Percentiles rank a stretch among this genome's conserved stretches.
Conservation (phyloP, 352 stramenopile genomes). For the Phytophthora cryptogea region DNA sequence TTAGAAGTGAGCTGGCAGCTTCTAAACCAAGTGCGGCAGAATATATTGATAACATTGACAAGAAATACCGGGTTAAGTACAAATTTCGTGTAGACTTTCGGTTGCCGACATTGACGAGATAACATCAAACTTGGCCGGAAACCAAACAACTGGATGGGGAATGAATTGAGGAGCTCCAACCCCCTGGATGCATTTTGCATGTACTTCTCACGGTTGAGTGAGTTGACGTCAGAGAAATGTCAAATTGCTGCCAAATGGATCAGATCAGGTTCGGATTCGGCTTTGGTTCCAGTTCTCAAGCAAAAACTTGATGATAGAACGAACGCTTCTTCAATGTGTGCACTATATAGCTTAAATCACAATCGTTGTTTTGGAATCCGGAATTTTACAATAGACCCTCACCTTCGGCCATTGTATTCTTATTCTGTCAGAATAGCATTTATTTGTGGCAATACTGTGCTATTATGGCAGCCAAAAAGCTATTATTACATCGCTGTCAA, state of each 20-base stretch:
- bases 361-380: too few species aligned
- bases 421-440: too few species aligned
- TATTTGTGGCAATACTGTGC: too few species aligned
- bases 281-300: background rate
- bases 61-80: conserved; percentile 7
- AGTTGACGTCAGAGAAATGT: background rate
- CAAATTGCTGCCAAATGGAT: background rate
- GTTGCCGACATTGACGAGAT: background rate
- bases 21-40: background rate
- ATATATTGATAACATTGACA: conserved; percentile 6
- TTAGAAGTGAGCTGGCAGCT: background rate
- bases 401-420: too few species aligned
- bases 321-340: background rate
- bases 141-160: background rate
- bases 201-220: conserved; percentile 1
- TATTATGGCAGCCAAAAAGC: too few species aligned
- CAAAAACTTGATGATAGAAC: background rate
- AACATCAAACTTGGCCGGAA: background rate
- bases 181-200: conserved; percentile 2
- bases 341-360: too few species aligned
- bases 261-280: background rate
- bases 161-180: background rate
- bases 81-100: conserved; percentile 8
- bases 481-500: too few species aligned
- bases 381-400: too few species aligned